These are phyloP conservation scores for Clitocybe nebularis DNA, from an alignment of 1,284 basidiomycete species.

Conservation along the genomic window DNA sequence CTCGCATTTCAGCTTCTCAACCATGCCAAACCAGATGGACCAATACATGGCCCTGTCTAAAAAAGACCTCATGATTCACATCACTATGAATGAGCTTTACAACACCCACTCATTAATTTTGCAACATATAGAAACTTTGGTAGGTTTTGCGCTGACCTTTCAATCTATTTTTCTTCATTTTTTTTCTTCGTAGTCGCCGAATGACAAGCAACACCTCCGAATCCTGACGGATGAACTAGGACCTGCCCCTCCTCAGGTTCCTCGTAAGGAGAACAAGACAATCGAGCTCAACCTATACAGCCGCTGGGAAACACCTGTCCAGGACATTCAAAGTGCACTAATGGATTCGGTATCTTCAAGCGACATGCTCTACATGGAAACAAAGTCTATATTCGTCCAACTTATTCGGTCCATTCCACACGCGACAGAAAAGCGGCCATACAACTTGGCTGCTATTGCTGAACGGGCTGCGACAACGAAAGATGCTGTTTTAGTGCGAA, in stretches of 20 bases:
- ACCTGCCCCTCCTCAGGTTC: slow-evolving; percentile 87
- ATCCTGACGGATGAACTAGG: slow-evolving; percentile 96
- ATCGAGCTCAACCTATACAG: slow-evolving; percentile 93
- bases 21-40: slow-evolving; percentile 72
- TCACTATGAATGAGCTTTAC: slow-evolving; percentile 99
- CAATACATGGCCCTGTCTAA: slow-evolving; percentile 99
- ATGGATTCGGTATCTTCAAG: slow-evolving; percentile 98
- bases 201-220: slow-evolving; percentile 95
- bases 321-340: slow-evolving; percentile 93
- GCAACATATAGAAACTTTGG: slow-evolving; percentile 93
- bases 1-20: too few relatives aligned
- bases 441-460: slow-evolving; percentile 86
- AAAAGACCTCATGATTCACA: slow-evolving; percentile 97
- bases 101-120: slow-evolving; percentile 94
- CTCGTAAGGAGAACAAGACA: slow-evolving; percentile 95
- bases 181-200: slow-evolving; percentile 69
- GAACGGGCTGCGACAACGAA: slow-evolving; percentile 96
- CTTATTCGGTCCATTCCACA: slow-evolving; percentile 93
- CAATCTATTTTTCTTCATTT: slow-evolving; percentile 9
- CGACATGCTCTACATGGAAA: slow-evolving; percentile 99
- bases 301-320: slow-evolving; percentile 98
- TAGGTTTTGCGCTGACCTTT: slow-evolving; percentile 36
- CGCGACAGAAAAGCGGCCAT: slow-evolving; percentile 79
- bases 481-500: slow-evolving; percentile 90
- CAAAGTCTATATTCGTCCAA: slow-evolving; percentile 99